phyloP scores from a whole-genome alignment of 306 rosid genomes.

The Betula pendula region DNA sequence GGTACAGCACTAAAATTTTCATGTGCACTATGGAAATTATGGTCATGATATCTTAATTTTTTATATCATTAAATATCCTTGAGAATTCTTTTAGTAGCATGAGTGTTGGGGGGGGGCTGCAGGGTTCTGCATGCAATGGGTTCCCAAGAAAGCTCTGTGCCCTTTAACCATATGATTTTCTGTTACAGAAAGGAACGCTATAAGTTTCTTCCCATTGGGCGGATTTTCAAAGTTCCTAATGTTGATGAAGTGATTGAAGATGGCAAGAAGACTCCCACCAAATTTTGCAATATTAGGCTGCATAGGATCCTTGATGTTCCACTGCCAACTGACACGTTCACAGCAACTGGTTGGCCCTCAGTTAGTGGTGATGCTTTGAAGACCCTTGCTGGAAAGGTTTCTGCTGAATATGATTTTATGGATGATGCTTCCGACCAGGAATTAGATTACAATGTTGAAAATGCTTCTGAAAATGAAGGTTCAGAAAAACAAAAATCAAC shows the following conservation, averaged over 20 bases:
- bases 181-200: constrained; percentile 64
- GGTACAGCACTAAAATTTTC: background rate
- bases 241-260: constrained; percentile 66
- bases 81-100: background rate
- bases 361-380: constrained; percentile 80
- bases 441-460: constrained; percentile 35
- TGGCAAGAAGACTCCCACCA: constrained; percentile 74
- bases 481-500: constrained; percentile 19
- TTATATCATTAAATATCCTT: background rate
- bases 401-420: constrained; percentile 70
- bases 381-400: constrained; percentile 79
- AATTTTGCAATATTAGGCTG: constrained; percentile 60
- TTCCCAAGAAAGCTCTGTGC: background rate
- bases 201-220: constrained; percentile 57
- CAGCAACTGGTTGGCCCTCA: constrained; percentile 96
- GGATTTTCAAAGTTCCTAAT: constrained; percentile 72
- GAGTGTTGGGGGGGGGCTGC: background rate
- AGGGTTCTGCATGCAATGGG: background rate
- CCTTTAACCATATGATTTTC: constrained; percentile 18
- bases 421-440: constrained; percentile 36
- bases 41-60: background rate
- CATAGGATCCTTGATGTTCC: constrained; percentile 35
- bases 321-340: constrained; percentile 64
- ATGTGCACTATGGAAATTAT: background rate
- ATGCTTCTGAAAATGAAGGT: constrained; percentile 40